Evolutionary conservation across 192 early-diverging fungal species (phyloP).

Genomic region (Mortierella alpina): DNA sequence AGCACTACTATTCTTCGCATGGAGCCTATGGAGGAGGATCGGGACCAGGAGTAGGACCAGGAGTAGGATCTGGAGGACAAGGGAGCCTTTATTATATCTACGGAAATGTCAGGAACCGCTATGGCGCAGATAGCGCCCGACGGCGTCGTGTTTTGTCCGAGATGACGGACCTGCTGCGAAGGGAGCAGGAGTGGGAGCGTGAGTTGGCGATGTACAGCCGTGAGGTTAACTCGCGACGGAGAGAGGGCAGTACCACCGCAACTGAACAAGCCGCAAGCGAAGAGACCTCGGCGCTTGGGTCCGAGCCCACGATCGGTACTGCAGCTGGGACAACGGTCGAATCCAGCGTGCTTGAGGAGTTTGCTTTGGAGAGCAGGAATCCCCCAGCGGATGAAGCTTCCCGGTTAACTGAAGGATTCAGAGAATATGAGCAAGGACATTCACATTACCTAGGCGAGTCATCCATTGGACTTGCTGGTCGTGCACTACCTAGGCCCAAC

Average conservation of each 20-base stretch:
- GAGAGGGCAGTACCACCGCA: background rate
- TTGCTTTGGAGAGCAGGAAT: background rate
- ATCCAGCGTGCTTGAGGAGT: no score
- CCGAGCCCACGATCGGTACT: background rate
- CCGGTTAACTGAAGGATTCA: constrained; percentile 6
- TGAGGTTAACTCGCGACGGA: constrained; percentile 3
- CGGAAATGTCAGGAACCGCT: constrained; percentile 30
- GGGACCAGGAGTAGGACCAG: background rate
- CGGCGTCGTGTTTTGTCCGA: constrained; percentile 37
- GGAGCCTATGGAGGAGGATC: background rate
- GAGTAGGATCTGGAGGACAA: background rate
- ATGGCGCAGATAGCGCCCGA: constrained; percentile 14
- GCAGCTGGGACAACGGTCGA: background rate
- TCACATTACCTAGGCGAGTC: constrained; percentile 19
- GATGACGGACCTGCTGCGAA: constrained; percentile 27
- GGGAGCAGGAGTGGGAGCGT: constrained; percentile 45
- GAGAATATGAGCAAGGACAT: constrained; percentile 39
- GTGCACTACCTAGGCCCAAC: no score
- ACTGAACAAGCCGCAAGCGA: background rate
- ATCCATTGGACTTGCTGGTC: no score
- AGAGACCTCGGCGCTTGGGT: background rate
- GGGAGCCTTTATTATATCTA: constrained; percentile 23
- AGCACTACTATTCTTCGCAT: background rate
- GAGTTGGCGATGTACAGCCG: constrained; percentile 21
- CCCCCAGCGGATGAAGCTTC: background rate